Percentiles rank a stretch among this genome's conserved stretches.
phyloP scores from a whole-genome alignment of 140 eudicot species.

The Senecio squalidus region DNA sequence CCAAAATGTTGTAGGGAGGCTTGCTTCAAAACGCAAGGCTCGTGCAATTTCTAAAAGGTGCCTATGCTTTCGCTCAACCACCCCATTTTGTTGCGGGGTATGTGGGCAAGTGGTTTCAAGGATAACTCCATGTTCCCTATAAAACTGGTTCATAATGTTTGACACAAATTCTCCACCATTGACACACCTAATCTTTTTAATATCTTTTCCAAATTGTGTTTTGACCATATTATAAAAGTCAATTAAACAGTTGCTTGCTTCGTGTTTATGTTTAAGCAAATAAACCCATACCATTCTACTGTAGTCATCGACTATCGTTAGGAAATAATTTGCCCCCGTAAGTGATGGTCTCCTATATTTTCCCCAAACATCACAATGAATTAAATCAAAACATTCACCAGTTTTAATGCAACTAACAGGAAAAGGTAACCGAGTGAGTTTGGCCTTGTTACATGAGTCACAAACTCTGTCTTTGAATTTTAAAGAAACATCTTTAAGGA shows the following conservation, averaged over 20 bases:
- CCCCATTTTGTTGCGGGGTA: slow-evolving; percentile 1
- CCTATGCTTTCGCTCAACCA: too few species aligned
- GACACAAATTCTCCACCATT: too few species aligned
- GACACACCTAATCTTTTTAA: neutral
- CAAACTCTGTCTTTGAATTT: neutral
- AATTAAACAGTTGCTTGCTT: neutral
- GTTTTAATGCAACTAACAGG: neutral
- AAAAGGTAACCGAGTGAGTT: neutral
- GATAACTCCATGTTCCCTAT: neutral
- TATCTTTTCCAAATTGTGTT: neutral
- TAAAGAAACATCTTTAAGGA: neutral
- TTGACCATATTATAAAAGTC: neutral
- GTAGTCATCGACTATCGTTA: too few species aligned
- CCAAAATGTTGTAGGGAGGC: too few species aligned
- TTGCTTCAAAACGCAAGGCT: too few species aligned
- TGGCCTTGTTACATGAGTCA: neutral
- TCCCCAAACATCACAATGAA: neutral
- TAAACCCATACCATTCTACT: too few species aligned
- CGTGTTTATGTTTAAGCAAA: neutral
- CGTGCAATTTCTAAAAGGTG: too few species aligned
- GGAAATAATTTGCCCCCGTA: neutral
- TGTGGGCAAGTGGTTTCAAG: neutral
- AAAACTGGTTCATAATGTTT: neutral
- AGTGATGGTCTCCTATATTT: too few species aligned
- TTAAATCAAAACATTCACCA: neutral